Evolutionary conservation across 2,329 filamentous ascomycete genomes (phyloP), one percentile per base, ranked within the genome.

Genomic region (Phaeomoniella chlamydospora): DNA sequence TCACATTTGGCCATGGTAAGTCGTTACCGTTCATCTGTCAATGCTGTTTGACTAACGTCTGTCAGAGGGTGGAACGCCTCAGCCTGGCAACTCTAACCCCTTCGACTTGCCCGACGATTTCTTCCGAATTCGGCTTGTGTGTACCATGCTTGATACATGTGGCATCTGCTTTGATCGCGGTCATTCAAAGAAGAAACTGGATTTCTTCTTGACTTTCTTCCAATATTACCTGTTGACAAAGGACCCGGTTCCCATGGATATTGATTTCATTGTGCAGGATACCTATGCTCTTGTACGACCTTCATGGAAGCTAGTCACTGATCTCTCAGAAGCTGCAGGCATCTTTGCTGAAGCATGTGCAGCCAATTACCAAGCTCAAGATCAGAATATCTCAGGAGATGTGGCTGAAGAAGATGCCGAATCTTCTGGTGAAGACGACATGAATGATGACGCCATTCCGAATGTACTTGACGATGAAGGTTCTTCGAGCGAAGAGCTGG

Each of bases 161-260:
- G 90, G 92, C 37, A 80, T 92, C 56, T 98, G 88, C 62, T 98
- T 94, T 49, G 90, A 90, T 56, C 80, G 88, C 48, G 90, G 92
- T 5, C 77, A 80, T 31, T 83, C 87, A 2, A 92, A 87, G 56
- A 96, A 96, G 67, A 98, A 96, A 60, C 71, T 98, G 6, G 90
- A 98, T 51, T 96, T 94, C 56, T 98, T 96, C 58, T 66, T 98
- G 41, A 88, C 81, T 0, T 96, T 96, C 59, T 85, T 98, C 49
- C 87, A 93, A 72, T 96, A 94, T 57, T 98, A 98, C 58, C 80
- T 96, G 46, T 77, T 81, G 49, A 86, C 83, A 14, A 98, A 98
- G 58, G 77, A 88, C 14, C 70, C 81, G 1, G 60, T 94, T 29
- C 90, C 92, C 0, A 92, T 98, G 84, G 90, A 98, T 45, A 83